phyloP scores from a whole-genome alignment of 257 asterid genomes.

The Galeopsis tetrahit region DNA sequence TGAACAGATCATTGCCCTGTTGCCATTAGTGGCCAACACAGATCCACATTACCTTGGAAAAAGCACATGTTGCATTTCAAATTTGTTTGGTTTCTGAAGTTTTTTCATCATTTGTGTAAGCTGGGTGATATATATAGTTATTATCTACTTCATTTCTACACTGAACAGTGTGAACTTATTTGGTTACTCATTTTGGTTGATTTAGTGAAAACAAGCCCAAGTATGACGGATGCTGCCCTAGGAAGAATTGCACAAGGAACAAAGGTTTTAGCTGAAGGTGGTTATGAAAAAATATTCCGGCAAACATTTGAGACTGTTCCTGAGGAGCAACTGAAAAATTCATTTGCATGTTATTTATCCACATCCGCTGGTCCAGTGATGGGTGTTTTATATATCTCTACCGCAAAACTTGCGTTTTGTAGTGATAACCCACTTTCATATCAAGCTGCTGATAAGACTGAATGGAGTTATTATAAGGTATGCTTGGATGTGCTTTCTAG shows the following conservation, averaged over 20 bases:
- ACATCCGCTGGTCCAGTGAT: constrained; percentile 99
- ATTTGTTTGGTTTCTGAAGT: constrained; percentile 8
- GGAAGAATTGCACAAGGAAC: constrained; percentile 99
- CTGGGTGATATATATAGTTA: not conserved
- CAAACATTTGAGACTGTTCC: constrained; percentile 94
- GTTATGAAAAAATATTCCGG: constrained; percentile 89
- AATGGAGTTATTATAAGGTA: constrained; percentile 99
- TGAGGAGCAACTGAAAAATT: constrained; percentile 80
- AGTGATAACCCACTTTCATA: constrained; percentile 92
- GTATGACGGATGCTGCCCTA: constrained; percentile 92
- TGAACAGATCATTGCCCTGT: not conserved
- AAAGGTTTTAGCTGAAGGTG: constrained; percentile 97
- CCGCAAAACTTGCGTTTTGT: constrained; percentile 88
- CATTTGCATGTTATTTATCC: constrained; percentile 91
- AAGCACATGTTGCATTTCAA: not conserved
- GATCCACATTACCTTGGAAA: constrained; percentile 14
- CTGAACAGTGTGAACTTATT: not conserved
- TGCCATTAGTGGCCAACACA: not conserved
- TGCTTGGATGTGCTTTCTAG: constrained; percentile 13
- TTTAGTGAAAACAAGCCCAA: constrained; percentile 96
- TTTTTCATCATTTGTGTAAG: constrained; percentile 1
- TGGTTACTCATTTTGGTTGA: constrained; percentile 19
- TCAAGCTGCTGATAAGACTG: constrained; percentile 71
- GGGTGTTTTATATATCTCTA: constrained; percentile 85
- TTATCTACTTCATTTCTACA: not conserved